A percentile compares a stretch with the other conserved stretches of the same genome.
phyloP scores from a whole-genome alignment of 139 green algal genomes.

The Chlorella vulgaris region DNA sequence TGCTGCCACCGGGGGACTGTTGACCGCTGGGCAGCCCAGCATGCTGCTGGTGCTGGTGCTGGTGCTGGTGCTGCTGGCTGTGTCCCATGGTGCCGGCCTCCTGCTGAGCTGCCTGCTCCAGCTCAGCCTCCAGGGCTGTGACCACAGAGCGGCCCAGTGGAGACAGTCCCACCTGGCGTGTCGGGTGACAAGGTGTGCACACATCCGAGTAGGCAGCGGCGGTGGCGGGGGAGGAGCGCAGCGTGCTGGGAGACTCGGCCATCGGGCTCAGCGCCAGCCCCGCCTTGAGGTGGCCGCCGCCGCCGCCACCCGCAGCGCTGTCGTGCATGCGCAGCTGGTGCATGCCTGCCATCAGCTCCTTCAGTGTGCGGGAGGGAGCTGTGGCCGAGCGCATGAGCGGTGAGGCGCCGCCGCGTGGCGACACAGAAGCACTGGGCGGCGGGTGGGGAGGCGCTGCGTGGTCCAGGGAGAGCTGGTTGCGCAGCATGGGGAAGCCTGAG shows the following conservation, averaged over 20 bases:
- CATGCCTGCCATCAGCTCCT: slow-evolving; percentile 40
- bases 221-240: slow-evolving; percentile 8
- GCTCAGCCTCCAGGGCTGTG: slow-evolving; percentile 56
- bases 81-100: not conserved
- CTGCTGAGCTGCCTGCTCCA: slow-evolving; percentile 44
- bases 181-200: slow-evolving; percentile 12
- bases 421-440: not conserved
- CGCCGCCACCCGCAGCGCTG: not conserved
- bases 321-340: slow-evolving; percentile 34
- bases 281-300: not conserved
- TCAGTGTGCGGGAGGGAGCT: slow-evolving; percentile 17
- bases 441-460: not conserved
- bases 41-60: slow-evolving; percentile 14
- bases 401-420: slow-evolving; percentile 14
- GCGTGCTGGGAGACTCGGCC: slow-evolving; percentile 17
- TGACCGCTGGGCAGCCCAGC: not conserved
- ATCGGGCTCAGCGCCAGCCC: slow-evolving; percentile 16
- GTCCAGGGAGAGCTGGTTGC: slow-evolving; percentile 18
- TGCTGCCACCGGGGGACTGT: not conserved
- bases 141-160: slow-evolving; percentile 61
- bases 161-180: slow-evolving; percentile 37
- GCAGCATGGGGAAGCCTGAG: slow-evolving; percentile 42
- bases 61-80: not conserved
- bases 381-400: slow-evolving; percentile 35
- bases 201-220: slow-evolving; percentile 1